phyloP scores from a whole-genome alignment of 2,329 filamentous ascomycete species.

The Pleoardoris graminearum region DNA sequence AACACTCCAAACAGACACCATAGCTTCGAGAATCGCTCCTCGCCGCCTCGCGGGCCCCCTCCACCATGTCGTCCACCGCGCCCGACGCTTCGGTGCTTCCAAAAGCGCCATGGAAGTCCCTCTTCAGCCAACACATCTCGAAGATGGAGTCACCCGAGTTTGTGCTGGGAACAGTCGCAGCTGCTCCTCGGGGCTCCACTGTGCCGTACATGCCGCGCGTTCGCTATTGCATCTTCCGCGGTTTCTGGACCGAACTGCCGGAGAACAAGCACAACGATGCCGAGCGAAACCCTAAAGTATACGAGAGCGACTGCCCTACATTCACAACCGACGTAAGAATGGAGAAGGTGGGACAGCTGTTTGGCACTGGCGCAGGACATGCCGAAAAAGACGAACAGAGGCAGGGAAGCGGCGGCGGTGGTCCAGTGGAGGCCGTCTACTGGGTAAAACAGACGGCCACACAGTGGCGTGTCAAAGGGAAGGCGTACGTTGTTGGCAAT shows the following conservation, averaged over 20 bases:
- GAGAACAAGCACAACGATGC: constrained; percentile 74
- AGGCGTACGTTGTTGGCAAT: constrained; percentile 72
- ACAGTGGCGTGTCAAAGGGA: constrained; percentile 85
- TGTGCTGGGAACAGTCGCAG: constrained; percentile 55
- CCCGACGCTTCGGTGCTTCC: constrained; percentile 39
- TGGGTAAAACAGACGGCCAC: constrained; percentile 72
- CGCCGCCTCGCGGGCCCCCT: constrained; percentile 46
- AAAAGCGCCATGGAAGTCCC: constrained; percentile 56
- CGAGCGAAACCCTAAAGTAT: constrained; percentile 69
- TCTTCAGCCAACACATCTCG: constrained; percentile 55
- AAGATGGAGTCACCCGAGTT: constrained; percentile 56
- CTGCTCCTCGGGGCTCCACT: constrained; percentile 47
- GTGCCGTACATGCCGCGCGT: constrained; percentile 58
- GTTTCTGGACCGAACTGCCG: constrained; percentile 77
- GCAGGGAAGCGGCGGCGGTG: constrained; percentile 64
- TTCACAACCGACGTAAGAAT: constrained; percentile 90
- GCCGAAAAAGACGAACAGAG: constrained; percentile 49
- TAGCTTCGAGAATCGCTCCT: constrained; percentile 43
- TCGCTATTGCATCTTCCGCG: constrained; percentile 81
- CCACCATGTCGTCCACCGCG: constrained; percentile 53
- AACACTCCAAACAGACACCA: constrained; percentile 27
- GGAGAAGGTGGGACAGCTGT: constrained; percentile 77
- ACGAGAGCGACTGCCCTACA: constrained; percentile 75
- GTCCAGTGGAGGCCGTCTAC: constrained; percentile 78
- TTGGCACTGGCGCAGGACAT: constrained; percentile 54